Conservation (phyloP, 768 basidiomycete genomes). For the Psilocybe azurescens region DNA sequence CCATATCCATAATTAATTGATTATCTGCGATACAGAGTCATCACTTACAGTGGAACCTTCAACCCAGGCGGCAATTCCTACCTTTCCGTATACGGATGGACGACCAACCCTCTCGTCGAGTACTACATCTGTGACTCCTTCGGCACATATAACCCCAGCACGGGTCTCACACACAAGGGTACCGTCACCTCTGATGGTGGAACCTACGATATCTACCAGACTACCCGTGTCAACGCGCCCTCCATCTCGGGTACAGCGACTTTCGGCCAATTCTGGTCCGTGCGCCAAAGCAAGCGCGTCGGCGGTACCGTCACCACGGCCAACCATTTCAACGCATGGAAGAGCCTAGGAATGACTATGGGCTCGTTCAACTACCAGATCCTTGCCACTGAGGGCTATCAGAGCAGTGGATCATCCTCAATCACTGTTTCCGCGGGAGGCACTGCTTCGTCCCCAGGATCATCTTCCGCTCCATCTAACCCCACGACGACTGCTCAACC, state of each 20-base stretch:
- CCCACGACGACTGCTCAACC: background rate
- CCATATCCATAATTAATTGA: background rate
- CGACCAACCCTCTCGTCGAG: slow-evolving; percentile 48
- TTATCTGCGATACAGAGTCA: slow-evolving; percentile 29
- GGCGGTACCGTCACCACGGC: slow-evolving; percentile 39
- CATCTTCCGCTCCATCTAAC: background rate
- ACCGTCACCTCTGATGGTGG: slow-evolving; percentile 46
- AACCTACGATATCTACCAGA: slow-evolving; percentile 47
- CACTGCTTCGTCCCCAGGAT: background rate
- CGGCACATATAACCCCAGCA: slow-evolving; percentile 45
- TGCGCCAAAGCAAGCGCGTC: slow-evolving; percentile 41
- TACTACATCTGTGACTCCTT: slow-evolving; percentile 52
- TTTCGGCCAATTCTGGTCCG: slow-evolving; percentile 53
- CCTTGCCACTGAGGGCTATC: slow-evolving; percentile 50
- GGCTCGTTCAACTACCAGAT: slow-evolving; percentile 51
- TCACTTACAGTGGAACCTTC: slow-evolving; percentile 42
- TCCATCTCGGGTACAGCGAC: slow-evolving; percentile 48
- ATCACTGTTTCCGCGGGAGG: slow-evolving; percentile 13
- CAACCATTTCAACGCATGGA: slow-evolving; percentile 53
- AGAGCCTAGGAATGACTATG: slow-evolving; percentile 39
- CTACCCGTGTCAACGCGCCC: slow-evolving; percentile 41
- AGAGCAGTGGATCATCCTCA: slow-evolving; percentile 39
- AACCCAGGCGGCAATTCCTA: slow-evolving; percentile 45
- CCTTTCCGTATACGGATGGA: slow-evolving; percentile 54
- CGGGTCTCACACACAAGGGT: slow-evolving; percentile 36